These are phyloP conservation scores for Cryphonectria radicalis DNA, from an alignment of 2,329 filamentous ascomycete species.

Conservation along the genomic window DNA sequence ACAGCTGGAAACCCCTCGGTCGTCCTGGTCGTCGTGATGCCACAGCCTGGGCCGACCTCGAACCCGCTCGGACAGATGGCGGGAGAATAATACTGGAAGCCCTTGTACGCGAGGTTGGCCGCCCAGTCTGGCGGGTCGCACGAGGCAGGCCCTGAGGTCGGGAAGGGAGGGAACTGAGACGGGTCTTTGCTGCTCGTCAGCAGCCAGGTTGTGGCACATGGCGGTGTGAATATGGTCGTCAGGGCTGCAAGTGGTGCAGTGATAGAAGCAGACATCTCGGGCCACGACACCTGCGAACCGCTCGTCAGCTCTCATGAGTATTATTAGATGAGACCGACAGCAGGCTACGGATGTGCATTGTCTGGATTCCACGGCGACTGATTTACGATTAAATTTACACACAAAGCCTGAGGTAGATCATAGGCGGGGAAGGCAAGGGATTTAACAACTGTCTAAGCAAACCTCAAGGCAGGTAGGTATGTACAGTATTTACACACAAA, in stretches of 20 bases:
- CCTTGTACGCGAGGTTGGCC: conserved; percentile 40
- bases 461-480: background rate
- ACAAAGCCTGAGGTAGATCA: background rate
- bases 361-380: too few relatives aligned
- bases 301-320: conserved; percentile 1
- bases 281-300: background rate
- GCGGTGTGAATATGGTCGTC: conserved; percentile 46
- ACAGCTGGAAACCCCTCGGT: conserved; percentile 39
- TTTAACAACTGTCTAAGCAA: background rate
- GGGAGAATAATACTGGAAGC: conserved; percentile 47
- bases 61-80: conserved; percentile 46
- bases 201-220: conserved; percentile 46
- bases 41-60: conserved; percentile 39
- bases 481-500: too few relatives aligned
- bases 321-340: background rate
- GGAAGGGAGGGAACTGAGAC: conserved; percentile 45
- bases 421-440: background rate
- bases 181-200: conserved; percentile 43
- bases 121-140: conserved; percentile 45
- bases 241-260: conserved; percentile 43
- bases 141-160: conserved; percentile 37
- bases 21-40: conserved; percentile 35
- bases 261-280: conserved; percentile 22
- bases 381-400: background rate
- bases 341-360: background rate